Conservation (phyloP, 108 stramenopile genomes). For the Skeletonema menzelii region DNA sequence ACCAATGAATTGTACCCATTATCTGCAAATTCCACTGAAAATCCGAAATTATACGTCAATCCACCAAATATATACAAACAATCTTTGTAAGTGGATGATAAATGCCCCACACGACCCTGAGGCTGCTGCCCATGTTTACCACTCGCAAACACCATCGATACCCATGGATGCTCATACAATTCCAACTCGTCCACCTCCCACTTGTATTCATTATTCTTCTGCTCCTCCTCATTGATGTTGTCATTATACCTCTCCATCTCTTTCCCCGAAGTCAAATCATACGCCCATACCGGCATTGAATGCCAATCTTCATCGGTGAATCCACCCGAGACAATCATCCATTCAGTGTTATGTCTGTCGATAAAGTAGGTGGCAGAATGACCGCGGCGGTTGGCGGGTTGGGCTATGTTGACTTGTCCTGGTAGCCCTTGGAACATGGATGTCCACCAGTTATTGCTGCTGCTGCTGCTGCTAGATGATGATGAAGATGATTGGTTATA, state of each 20-base stretch:
- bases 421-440: background rate
- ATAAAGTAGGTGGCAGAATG: conserved; percentile 21
- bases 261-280: conserved; percentile 22
- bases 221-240: background rate
- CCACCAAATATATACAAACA: conserved; percentile 52
- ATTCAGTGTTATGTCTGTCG: conserved; percentile 15
- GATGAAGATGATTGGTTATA: background rate
- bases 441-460: background rate
- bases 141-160: background rate
- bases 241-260: background rate
- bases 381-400: conserved; percentile 25
- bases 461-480: background rate
- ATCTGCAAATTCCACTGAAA: conserved; percentile 18
- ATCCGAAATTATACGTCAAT: conserved; percentile 28
- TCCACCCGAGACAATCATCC: conserved; percentile 47
- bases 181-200: background rate
- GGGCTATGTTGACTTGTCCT: background rate
- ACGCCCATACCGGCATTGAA: conserved; percentile 49
- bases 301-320: conserved; percentile 51
- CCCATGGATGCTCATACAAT: conserved; percentile 3
- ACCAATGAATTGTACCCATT: conserved; percentile 15
- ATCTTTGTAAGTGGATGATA: conserved; percentile 31
- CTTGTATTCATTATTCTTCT: background rate
- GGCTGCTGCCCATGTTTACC: conserved; percentile 4
- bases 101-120: conserved; percentile 41